Evolutionary conservation across 2,329 filamentous ascomycete species (phyloP).

Genomic region (Botrytis deweyae): DNA sequence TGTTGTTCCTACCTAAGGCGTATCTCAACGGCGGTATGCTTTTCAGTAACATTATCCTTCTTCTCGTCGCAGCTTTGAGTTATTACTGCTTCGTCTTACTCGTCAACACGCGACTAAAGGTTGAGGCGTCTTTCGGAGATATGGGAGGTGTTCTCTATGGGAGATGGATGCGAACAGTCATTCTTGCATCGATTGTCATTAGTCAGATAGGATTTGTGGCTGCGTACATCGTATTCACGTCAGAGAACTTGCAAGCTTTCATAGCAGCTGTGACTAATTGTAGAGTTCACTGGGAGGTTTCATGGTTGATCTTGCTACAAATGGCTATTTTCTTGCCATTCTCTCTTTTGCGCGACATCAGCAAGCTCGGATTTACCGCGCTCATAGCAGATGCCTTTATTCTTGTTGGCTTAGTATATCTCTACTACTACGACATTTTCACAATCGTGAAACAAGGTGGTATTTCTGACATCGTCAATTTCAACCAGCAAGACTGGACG

Average conservation of each 20-base stretch:
- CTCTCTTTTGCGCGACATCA: slow-evolving; percentile 91
- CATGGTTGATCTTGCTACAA: slow-evolving; percentile 89
- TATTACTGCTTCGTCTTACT: slow-evolving; percentile 98
- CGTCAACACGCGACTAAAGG: slow-evolving; percentile 77
- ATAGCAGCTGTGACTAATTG: slow-evolving; percentile 89
- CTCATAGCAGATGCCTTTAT: slow-evolving; percentile 94
- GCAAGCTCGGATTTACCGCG: slow-evolving; percentile 93
- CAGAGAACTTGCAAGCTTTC: slow-evolving; percentile 93
- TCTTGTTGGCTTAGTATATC: slow-evolving; percentile 83
- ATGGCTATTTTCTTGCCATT: slow-evolving; percentile 94
- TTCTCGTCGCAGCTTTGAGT: slow-evolving; percentile 80
- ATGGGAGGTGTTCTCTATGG: slow-evolving; percentile 92
- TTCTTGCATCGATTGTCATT: slow-evolving; percentile 88
- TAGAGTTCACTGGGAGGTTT: slow-evolving; percentile 79
- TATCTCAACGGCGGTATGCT: slow-evolving; percentile 97
- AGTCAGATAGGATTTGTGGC: slow-evolving; percentile 94
- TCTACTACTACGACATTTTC: slow-evolving; percentile 92
- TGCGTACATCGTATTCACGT: slow-evolving; percentile 95
- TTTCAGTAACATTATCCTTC: slow-evolving; percentile 89
- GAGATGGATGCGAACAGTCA: slow-evolving; percentile 82
- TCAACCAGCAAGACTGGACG: slow-evolving; percentile 92
- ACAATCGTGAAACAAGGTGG: slow-evolving; percentile 74
- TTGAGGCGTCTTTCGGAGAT: slow-evolving; percentile 95
- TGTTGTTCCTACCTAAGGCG: slow-evolving; percentile 87
- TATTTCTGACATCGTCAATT: slow-evolving; percentile 80